Base-by-base conservation (phyloP, 139 green algal genomes). In the Chlamydomonas applanata region DNA sequence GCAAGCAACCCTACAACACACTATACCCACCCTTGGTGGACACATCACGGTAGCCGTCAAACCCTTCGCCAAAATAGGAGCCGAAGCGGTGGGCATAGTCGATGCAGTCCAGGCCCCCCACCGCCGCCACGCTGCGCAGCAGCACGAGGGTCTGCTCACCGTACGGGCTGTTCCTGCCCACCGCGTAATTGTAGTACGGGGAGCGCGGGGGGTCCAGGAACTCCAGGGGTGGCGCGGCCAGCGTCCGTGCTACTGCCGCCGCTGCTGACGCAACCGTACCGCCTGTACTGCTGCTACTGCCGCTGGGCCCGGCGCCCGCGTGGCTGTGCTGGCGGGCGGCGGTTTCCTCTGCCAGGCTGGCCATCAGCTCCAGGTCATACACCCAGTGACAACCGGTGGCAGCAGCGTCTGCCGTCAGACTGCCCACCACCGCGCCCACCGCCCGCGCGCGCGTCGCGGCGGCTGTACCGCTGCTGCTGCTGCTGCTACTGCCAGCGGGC, bases 11-110 rank as follows among this genome's bases (percentile, higher is more conserved):
- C 44, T 9, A 54, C 56, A 27, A 33, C 11, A 49, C 17, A 67
- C 32, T n/a, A 19, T 24, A 59, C 5, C 24, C 59, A 78, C 11
- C 84, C 81, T 83, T 83, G 4, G 73, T 87, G 11, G 70, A 79
- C 14, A 82, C 80, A 30, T 88, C 83, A 35, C 78, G 57, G 69
- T 91, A 91, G 35, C 86, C 86, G 7, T 84, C 72, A 67, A 89
- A 91, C 34, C 62, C 68, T 9, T 72, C 75, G 5, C 73, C 82
- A 59, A 90, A 90, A 3, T 56, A 29, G 1, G 46, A 33, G 24
- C 24, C 45, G 16, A 84, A 80, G 1, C 57, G 2, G 0, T 67
- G 56, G 0, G 86, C 86, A 40, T 90, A 90, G 60, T 29, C 17
- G 11, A 36, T 24, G 44, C 74, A 84, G 70, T 87, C 30, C 69